Percentiles rank a stretch among this genome's conserved stretches.
Conservation (phyloP, 768 basidiomycete species). For the Panaeolus papilionaceus region DNA sequence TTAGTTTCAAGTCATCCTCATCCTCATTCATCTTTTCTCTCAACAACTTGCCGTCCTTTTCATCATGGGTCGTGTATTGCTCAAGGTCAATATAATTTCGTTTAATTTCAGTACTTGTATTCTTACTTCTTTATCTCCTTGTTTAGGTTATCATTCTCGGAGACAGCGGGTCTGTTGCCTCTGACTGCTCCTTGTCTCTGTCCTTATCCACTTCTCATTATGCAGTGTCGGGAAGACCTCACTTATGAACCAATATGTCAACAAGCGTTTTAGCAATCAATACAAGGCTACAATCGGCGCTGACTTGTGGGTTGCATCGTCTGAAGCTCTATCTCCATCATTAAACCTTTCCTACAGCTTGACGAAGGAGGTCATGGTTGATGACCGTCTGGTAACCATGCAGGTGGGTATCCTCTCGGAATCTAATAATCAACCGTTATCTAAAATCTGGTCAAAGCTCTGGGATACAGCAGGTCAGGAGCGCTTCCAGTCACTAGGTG, state of each 20-base stretch:
- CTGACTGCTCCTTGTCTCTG: slow-evolving; percentile 13
- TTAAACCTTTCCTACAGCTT: slow-evolving; percentile 57
- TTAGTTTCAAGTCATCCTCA: slow-evolving; percentile 29
- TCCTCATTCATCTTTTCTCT: slow-evolving; percentile 26
- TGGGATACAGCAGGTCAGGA: slow-evolving; percentile 99
- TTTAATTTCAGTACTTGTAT: background rate
- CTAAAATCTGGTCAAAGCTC: slow-evolving; percentile 55
- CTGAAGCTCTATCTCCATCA: slow-evolving; percentile 24
- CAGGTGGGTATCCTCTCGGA: slow-evolving; percentile 60
- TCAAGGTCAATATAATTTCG: slow-evolving; percentile 62
- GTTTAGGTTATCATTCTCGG: slow-evolving; percentile 96
- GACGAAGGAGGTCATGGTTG: slow-evolving; percentile 99
- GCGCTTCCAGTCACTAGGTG: slow-evolving; percentile 98
- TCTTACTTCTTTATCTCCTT: slow-evolving; percentile 15
- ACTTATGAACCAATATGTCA: slow-evolving; percentile 99
- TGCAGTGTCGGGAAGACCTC: slow-evolving; percentile 97
- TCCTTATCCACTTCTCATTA: slow-evolving; percentile 24
- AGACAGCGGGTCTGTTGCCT: slow-evolving; percentile 83
- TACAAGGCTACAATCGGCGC: slow-evolving; percentile 99
- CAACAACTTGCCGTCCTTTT: slow-evolving; percentile 27
- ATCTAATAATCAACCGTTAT: background rate
- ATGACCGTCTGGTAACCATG: slow-evolving; percentile 98
- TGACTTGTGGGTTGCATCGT: slow-evolving; percentile 76
- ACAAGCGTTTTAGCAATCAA: slow-evolving; percentile 99
- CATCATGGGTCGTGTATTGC: slow-evolving; percentile 82